Conservation (phyloP, 2,329 filamentous ascomycete genomes). For the Stachybotrys chartarum region DNA sequence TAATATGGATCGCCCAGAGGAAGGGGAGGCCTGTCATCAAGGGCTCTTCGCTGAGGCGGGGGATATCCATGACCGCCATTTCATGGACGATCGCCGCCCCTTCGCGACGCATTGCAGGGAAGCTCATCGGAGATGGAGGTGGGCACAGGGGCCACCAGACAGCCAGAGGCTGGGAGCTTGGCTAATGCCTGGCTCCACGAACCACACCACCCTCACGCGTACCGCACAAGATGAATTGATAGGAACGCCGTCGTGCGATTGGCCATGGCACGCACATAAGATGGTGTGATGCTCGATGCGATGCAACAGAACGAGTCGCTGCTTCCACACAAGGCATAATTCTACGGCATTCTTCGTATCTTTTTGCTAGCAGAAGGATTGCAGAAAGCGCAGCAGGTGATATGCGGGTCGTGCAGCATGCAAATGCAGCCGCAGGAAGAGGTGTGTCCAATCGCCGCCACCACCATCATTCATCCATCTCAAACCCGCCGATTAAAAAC, state of each 20-base stretch:
- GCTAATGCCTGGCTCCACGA: not conserved
- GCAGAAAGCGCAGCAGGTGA: too few relatives aligned
- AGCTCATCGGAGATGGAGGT: not conserved
- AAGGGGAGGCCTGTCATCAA: not conserved
- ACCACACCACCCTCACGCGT: not conserved
- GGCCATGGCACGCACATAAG: not conserved
- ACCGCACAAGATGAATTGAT: not conserved
- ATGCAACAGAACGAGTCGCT: too few relatives aligned
- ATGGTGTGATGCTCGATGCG: not conserved
- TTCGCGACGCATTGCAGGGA: not conserved
- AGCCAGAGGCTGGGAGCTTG: not conserved
- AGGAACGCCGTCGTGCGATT: not conserved
- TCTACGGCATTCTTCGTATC: too few relatives aligned
- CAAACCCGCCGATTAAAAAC: too few relatives aligned
- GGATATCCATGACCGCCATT: not conserved
- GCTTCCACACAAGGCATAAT: too few relatives aligned
- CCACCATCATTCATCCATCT: too few relatives aligned
- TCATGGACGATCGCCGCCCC: not conserved
- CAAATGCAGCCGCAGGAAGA: too few relatives aligned
- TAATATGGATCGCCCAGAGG: not conserved
- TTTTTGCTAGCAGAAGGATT: too few relatives aligned
- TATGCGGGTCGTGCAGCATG: too few relatives aligned
- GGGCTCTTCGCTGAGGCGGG: not conserved
- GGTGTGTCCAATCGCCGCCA: too few relatives aligned
- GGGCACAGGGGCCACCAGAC: not conserved